A percentile compares a stretch with the other conserved stretches of the same genome.
phyloP scores from a whole-genome alignment of 495 filamentous ascomycete genomes.

The Podospora comata region DNA sequence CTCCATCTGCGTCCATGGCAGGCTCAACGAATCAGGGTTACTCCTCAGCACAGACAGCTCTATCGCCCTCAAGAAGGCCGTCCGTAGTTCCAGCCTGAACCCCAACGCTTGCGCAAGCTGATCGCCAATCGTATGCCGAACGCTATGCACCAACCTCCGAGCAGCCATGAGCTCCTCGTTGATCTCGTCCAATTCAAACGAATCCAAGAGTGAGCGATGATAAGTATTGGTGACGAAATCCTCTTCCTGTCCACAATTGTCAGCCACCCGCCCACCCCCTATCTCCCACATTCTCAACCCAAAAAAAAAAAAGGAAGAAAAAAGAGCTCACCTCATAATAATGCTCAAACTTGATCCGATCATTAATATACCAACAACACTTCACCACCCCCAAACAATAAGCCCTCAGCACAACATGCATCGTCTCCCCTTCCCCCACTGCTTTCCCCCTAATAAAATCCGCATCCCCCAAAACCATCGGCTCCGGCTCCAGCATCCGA shows the following conservation, averaged over 20 bases:
- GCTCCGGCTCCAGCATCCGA: conserved; percentile 68
- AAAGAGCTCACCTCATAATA: conserved; percentile 71
- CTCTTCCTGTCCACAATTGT: conserved; percentile 66
- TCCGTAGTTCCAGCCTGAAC: conserved; percentile 61
- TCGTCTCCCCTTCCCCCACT: conserved; percentile 38
- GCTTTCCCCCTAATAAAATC: conserved; percentile 50
- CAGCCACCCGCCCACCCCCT: conserved; percentile 19
- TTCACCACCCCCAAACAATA: conserved; percentile 87
- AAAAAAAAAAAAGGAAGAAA: conserved; percentile 9
- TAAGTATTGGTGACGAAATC: conserved; percentile 92
- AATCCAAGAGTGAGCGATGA: conserved; percentile 68
- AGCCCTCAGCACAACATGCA: conserved; percentile 70
- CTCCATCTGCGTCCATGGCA: conserved; percentile 48
- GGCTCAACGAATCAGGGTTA: conserved; percentile 42
- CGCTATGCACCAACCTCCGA: conserved; percentile 49
- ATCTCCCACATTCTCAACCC: neutral
- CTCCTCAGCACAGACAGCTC: conserved; percentile 44
- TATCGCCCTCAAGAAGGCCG: conserved; percentile 55
- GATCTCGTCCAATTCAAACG: conserved; percentile 56
- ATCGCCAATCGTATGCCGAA: conserved; percentile 44
- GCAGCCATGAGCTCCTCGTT: conserved; percentile 60
- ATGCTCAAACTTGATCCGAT: conserved; percentile 68
- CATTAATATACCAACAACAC: conserved; percentile 74
- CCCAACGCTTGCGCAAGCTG: conserved; percentile 58
- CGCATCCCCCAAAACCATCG: conserved; percentile 64